Evolutionary conservation across 2,329 filamentous ascomycete species (phyloP), one percentile per base, ranked within the genome.

Genomic region (Didymellaceae sp.): DNA sequence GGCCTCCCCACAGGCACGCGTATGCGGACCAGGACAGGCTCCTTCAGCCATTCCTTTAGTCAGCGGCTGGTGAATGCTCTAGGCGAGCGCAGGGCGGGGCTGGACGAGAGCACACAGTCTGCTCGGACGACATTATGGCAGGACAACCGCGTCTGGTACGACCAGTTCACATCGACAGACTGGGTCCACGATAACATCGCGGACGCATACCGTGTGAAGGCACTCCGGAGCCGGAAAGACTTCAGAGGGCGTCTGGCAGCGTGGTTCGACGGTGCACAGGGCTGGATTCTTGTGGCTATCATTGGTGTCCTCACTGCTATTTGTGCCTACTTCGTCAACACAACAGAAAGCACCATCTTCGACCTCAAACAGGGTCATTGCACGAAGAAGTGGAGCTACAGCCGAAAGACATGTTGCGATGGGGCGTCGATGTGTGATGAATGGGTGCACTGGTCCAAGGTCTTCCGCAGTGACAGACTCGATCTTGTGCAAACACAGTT

Each of bases 181-280:
- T 99, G 94, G 94, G 92, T 99, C 1, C 93, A 96, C 70, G 94
- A 99, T 74, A 92, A 89, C 71, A 97, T 99, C 61, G 90, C 91
- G 65, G 94, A 97, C 74, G 91, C 92, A 8, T 90, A 91, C 64
- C 89, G 94, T 20, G 86, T 95, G 40, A 94, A 95, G 71, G 86
- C 86, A 44, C 80, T 99, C 30, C 85, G 91, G 40, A 86, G 83
- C 63, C 82, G 91, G 39, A 95, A 88, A 71, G 94, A 93, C 74
- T 82, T 96, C 54, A 86, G 87, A 69, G 93, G 93, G n/a, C 86
- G 89, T 38, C 61, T 96, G 11, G 78, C 84, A 35, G 83, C 90
- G 1, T 82, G 89, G 65, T 89, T 94, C 52, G 94, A 99, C 68
- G 89, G 90, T 40, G 86, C 88, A 4, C 92, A 97, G 74, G 94